Base-by-base conservation (phyloP, 2,329 filamentous ascomycete species). In the Tricladium varicosporioides region DNA sequence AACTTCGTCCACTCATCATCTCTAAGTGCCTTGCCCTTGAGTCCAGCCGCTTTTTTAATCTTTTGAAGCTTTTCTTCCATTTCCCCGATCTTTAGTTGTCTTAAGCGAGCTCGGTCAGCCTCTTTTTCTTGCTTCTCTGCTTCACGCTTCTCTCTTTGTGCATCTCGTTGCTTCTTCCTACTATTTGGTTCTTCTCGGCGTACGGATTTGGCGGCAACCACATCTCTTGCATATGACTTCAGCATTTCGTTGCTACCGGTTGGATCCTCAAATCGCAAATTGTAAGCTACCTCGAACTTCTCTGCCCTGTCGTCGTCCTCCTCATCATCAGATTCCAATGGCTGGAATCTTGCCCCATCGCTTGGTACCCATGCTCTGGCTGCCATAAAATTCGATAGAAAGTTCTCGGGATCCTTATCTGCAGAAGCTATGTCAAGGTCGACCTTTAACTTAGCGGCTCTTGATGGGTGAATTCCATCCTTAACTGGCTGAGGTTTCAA, bases 341-440 rank as follows among this genome's bases (percentile, higher is more conserved):
- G 89, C 65, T 92, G 80, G 74, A 90, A 92, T 44, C 82, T 81
- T 18, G 83, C 79, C 44, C 78, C 80, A 52, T 83, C 84, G 9
- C 82, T 81, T 0, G 89, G 84, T 5, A 93, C 82, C 94, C 94
- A 99, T 14, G 92, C 93, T 58, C 92, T 86, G 7, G 92, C 83
- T n/a, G 88, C 83, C 82, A 99, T 84, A 75, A 96, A 99, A 72
- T 97, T 96, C 54, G 91, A 93, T n/a, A 99, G 77, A 71, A 91
- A 99, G 0, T 83, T 88, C 69, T 97, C 93, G 0, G 93, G 94
- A 70, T 99, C 87, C 71, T 91, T 89, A 67, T 96, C 89, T 40
- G 94, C 92, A 57, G 83, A 82, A 48, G 84, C 79, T 45, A 96
- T 77, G 65, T 94, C 88, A 11, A 82, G 67, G 54, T 90, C 79